A percentile compares a stretch with the other conserved stretches of the same genome.
phyloP scores from a whole-genome alignment of 345 rosid species.

The Eucalyptus regnans region DNA sequence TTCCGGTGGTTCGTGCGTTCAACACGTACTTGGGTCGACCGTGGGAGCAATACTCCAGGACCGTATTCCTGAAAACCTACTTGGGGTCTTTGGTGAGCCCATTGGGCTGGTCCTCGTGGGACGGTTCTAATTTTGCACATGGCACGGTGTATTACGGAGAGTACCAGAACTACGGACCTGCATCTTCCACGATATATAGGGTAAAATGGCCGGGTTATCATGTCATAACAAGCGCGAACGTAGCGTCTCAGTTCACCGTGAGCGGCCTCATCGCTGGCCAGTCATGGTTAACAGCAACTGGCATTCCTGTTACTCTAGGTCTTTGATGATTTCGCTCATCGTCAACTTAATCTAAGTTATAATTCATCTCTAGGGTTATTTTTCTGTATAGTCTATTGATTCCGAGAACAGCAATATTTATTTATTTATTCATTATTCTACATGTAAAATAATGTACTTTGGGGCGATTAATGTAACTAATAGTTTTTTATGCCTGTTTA shows the following conservation, averaged over 20 bases:
- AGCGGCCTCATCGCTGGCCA: slow-evolving; percentile 34
- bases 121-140: slow-evolving; percentile 21
- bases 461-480: not conserved
- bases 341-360: not conserved
- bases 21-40: slow-evolving; percentile 55
- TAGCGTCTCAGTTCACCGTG: slow-evolving; percentile 44
- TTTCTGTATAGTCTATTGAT: not conserved
- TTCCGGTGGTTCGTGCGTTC: slow-evolving; percentile 4
- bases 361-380: not conserved
- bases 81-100: slow-evolving; percentile 35
- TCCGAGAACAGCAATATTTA: not conserved
- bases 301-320: slow-evolving; percentile 45
- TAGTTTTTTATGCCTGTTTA: not conserved
- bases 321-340: slow-evolving; percentile 10
- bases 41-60: slow-evolving; percentile 52
- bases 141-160: slow-evolving; percentile 57
- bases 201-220: slow-evolving; percentile 66
- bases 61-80: slow-evolving; percentile 39
- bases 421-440: not conserved
- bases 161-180: slow-evolving; percentile 61
- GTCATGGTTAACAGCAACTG: slow-evolving; percentile 53
- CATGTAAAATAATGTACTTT: not conserved
- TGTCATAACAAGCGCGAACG: slow-evolving; percentile 26
- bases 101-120: slow-evolving; percentile 67
- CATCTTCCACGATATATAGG: slow-evolving; percentile 35